These are phyloP conservation scores for Musa itinerans DNA, from an alignment of 176 grass and related monocot species.

Conservation along the genomic window DNA sequence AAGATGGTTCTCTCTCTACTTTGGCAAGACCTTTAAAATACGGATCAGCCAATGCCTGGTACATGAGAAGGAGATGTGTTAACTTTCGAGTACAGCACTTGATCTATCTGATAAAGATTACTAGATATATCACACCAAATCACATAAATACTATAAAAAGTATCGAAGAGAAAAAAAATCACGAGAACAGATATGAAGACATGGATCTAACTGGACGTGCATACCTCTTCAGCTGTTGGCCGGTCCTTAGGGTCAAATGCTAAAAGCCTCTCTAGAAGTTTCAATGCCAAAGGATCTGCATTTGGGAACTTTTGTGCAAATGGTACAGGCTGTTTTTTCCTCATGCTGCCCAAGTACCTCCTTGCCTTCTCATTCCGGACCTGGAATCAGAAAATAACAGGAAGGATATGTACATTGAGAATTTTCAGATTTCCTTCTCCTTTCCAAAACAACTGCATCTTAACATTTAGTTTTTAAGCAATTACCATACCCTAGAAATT, in stretches of 20 bases:
- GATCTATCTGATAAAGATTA: neutral
- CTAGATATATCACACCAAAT: neutral
- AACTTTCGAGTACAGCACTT: neutral
- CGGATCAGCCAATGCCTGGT: conserved; percentile 70
- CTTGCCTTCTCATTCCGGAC: conserved; percentile 92
- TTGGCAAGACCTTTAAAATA: conserved; percentile 84
- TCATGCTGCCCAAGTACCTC: conserved; percentile 73
- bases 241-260: conserved; percentile 96
- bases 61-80: neutral
- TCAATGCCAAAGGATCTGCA: conserved; percentile 70
- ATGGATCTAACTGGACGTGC: neutral
- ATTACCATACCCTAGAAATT: conserved; percentile 50
- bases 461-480: conserved; percentile 3
- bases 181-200: neutral
- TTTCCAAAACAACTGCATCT: neutral
- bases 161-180: conserved; percentile 8
- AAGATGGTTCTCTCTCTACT: conserved; percentile 77
- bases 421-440: too few species aligned
- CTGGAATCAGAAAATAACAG: conserved; percentile 28
- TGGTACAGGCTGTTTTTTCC: conserved; percentile 59
- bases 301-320: conserved; percentile 88
- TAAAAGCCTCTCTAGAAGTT: conserved; percentile 77
- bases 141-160: conserved; percentile 11
- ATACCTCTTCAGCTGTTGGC: conserved; percentile 84
- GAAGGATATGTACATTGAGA: too few species aligned